These are phyloP conservation scores for Populus alba DNA, from an alignment of 345 rosid genomes.

Conservation along the genomic window DNA sequence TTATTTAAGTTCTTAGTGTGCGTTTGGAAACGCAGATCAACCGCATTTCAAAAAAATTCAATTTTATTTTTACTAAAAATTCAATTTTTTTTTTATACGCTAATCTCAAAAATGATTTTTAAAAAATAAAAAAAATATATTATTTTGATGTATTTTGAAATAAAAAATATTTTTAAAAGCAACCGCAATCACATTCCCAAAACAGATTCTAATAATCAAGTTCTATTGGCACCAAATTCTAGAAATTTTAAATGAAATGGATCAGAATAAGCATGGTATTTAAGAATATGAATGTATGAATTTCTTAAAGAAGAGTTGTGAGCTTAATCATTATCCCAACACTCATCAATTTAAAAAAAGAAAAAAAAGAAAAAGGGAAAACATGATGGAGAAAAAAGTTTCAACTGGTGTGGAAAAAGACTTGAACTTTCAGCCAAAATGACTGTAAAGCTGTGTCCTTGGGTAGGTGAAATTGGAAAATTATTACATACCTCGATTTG, in stretches of 20 bases:
- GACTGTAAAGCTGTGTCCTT: neutral
- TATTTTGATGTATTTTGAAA: too few species aligned
- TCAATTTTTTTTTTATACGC: too few species aligned
- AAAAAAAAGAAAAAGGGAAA: too few species aligned
- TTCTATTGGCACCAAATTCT: neutral
- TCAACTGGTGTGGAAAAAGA: neutral
- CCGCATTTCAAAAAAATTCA: too few species aligned
- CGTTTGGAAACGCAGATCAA: too few species aligned
- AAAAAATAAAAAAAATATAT: too few species aligned
- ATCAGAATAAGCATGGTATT: neutral
- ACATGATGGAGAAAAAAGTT: neutral
- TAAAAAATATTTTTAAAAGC: too few species aligned
- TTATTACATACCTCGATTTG: too few species aligned
- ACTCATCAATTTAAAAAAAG: neutral
- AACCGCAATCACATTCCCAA: too few species aligned
- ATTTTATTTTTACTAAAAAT: too few species aligned
- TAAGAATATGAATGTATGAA: neutral
- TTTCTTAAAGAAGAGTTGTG: neutral
- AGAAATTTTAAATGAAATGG: neutral
- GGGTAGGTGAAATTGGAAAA: neutral
- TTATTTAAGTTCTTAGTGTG: neutral
- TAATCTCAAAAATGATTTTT: too few species aligned
- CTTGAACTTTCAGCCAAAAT: neutral
- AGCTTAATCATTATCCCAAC: slow-evolving; percentile 8
- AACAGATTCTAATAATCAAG: neutral